Base-by-base conservation (phyloP, 2,329 filamentous ascomycete species). In the Cordyceps cicadae region DNA sequence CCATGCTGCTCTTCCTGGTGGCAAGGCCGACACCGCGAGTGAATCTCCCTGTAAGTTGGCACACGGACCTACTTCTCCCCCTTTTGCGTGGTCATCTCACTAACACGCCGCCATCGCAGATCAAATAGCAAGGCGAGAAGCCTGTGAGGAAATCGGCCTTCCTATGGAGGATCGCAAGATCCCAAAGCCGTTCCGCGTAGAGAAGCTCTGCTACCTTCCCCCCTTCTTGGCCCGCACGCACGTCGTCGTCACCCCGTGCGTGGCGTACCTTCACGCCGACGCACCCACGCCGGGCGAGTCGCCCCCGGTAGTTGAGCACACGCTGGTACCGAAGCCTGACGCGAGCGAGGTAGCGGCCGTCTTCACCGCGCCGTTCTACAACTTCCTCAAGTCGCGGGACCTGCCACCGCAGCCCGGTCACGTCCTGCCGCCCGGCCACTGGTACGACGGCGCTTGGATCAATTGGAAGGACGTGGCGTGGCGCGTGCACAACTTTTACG, bases 271-370 rank as follows among this genome's bases (percentile, higher is more conserved):
- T 17, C 86, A 90, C 70, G 80, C 85, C 6, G 81, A 84, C 66
- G 34, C 57, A 24, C 77, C 81, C 63, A 74, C 76, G 34, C 59
- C 68, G 46, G 66, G 67, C 8, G 64, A 70, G 34, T 66, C 66
- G 19, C 67, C 64, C 39, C 79, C 67, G 26, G 77, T 81, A 57
- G 86, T 84, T 3, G 89, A 89, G 69, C 85, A 87, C 66, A 83
- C 79, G 63, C 82, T 92, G 74, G 90, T 90, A 62, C 92, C 93
- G 0, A 82, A 85, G 45, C 80, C 97, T 12, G 90, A 97, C 74
- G 89, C 92, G 1, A 87, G 89, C 65, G 93, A 97, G 74, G 93
- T 97, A 2, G 92, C 92, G 2, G 92, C 92, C 50, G 91, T 97
- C 39, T 97, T 97, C 75, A 93, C 90, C 5, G 92, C 89, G 5